phyloP scores from a whole-genome alignment of 305 asterid species.

The Fraxinus latifolia region DNA sequence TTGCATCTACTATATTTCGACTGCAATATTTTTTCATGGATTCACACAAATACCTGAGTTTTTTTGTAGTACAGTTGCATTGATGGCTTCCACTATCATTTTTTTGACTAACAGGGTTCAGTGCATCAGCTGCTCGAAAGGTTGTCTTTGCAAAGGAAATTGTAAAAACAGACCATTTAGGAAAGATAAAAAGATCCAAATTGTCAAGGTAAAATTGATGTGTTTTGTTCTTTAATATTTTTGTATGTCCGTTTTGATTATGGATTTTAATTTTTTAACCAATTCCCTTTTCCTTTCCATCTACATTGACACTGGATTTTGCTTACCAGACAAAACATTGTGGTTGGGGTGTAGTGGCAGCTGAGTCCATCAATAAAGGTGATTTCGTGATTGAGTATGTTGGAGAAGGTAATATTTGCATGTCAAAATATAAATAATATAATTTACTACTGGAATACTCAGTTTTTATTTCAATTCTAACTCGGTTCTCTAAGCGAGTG shows the following conservation, averaged over 20 bases:
- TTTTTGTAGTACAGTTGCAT: constrained; percentile 2
- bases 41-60: background rate
- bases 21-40: background rate
- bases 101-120: constrained; percentile 57
- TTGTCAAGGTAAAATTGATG: constrained; percentile 60
- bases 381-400: constrained; percentile 85
- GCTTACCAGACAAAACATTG: constrained; percentile 75
- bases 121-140: constrained; percentile 92
- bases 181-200: constrained; percentile 63
- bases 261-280: constrained; percentile 5
- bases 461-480: background rate
- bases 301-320: constrained; percentile 26
- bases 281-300: constrained; percentile 13
- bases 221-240: background rate
- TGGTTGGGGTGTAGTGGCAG: constrained; percentile 98
- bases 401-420: constrained; percentile 75
- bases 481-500: background rate
- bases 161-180: constrained; percentile 84
- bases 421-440: constrained; percentile 7
- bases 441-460: background rate
- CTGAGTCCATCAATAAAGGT: constrained; percentile 71
- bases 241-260: constrained; percentile 4
- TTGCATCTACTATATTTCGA: background rate
- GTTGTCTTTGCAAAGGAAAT: constrained; percentile 72
- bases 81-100: constrained; percentile 19